A percentile compares a stretch with the other conserved stretches of the same genome.
phyloP scores from a whole-genome alignment of 805 yeast genomes.

The Barnettozyma populi region DNA sequence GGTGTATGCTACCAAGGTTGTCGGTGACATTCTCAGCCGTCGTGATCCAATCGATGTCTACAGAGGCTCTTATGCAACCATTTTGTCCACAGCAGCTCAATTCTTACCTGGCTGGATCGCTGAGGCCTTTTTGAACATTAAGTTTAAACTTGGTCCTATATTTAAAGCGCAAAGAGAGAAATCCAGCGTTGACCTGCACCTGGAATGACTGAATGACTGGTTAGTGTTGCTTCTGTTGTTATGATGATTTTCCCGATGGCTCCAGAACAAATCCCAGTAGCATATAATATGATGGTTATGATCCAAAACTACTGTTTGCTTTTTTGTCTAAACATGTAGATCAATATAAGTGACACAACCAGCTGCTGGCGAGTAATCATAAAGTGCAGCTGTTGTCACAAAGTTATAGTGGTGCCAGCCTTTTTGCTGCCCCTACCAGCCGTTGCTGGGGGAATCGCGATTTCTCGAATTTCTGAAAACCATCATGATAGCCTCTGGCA shows the following conservation, averaged over 20 bases:
- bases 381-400: background rate
- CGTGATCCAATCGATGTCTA: constrained; percentile 45
- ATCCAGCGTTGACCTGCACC: constrained; percentile 14
- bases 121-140: constrained; percentile 35
- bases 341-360: background rate
- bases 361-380: background rate
- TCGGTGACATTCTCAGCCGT: constrained; percentile 38
- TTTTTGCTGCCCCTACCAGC: background rate
- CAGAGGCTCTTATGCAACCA: constrained; percentile 45
- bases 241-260: no score
- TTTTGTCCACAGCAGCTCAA: constrained; percentile 30
- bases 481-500: background rate
- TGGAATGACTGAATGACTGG: constrained; percentile 12
- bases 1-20: constrained; percentile 50
- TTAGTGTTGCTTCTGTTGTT: no score
- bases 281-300: no score
- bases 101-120: constrained; percentile 43
- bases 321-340: background rate
- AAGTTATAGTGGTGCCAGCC: background rate
- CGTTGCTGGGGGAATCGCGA: background rate
- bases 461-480: no score
- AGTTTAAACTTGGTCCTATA: constrained; percentile 35
- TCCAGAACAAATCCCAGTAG: no score
- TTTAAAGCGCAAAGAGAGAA: constrained; percentile 26
- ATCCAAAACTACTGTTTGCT: no score